A percentile compares a stretch with the other conserved stretches of the same genome.
Conservation (phyloP, 2,329 filamentous ascomycete genomes). For the Lasiodiplodia theobromae region DNA sequence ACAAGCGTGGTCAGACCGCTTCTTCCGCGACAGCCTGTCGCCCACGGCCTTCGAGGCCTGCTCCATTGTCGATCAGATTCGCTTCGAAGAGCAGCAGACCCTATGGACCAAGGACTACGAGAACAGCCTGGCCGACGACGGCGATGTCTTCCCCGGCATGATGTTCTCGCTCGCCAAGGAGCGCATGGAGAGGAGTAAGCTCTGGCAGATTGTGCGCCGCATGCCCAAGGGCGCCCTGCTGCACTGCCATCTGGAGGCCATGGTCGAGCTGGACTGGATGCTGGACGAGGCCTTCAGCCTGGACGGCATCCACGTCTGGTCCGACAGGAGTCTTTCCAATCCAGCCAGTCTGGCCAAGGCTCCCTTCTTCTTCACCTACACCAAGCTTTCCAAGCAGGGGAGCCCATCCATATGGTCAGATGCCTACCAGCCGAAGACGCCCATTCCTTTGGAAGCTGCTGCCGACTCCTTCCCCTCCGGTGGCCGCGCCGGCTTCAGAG, state of each 20-base stretch:
- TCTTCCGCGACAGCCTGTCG: constrained; percentile 77
- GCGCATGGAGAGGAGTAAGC: constrained; percentile 81
- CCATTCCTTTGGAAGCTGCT: constrained; percentile 66
- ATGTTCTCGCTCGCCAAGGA: constrained; percentile 89
- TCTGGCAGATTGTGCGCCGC: constrained; percentile 82
- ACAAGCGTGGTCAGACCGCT: constrained; percentile 61
- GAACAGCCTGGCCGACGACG: constrained; percentile 69
- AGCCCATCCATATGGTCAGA: constrained; percentile 69
- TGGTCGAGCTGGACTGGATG: constrained; percentile 86
- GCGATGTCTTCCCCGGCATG: constrained; percentile 83
- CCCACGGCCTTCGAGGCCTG: constrained; percentile 80
- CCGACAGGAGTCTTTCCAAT: constrained; percentile 64
- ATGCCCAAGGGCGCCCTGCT: constrained; percentile 91
- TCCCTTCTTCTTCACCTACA: constrained; percentile 64
- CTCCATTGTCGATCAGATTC: constrained; percentile 79
- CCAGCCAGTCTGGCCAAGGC: constrained; percentile 62
- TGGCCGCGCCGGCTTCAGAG: constrained; percentile 73
- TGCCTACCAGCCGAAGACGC: constrained; percentile 66
- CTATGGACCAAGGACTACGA: constrained; percentile 80
- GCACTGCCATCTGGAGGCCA: constrained; percentile 89
- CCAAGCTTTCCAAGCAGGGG: constrained; percentile 43
- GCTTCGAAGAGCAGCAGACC: constrained; percentile 75
- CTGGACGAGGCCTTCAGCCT: constrained; percentile 74
- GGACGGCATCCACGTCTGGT: constrained; percentile 75
- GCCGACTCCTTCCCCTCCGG: constrained; percentile 78